Percentiles rank a stretch among this genome's conserved stretches.
These are phyloP conservation scores for Phoma sp. DNA, from an alignment of 2,329 filamentous ascomycete genomes.

Conservation along the genomic window DNA sequence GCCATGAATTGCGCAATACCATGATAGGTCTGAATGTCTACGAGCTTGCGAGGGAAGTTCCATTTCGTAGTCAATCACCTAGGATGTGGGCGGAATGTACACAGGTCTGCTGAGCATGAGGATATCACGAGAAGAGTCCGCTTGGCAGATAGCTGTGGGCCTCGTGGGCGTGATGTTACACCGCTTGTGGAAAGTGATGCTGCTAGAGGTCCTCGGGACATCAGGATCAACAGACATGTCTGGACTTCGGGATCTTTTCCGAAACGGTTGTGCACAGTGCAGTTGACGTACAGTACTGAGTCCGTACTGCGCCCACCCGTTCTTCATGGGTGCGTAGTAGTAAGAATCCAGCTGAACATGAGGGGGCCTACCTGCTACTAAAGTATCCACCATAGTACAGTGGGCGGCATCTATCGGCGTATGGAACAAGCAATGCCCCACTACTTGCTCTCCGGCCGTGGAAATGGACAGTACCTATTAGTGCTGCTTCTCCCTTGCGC, in stretches of 20 bases:
- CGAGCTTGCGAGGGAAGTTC: background rate
- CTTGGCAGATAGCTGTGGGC: conserved; percentile 1
- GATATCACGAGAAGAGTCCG: conserved; percentile 6
- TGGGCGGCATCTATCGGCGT: conserved; percentile 17
- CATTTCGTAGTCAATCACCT: background rate
- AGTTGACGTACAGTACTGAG: background rate
- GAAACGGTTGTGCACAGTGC: conserved; percentile 3
- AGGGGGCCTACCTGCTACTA: background rate
- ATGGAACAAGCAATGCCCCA: conserved; percentile 14
- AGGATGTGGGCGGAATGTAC: conserved; percentile 4
- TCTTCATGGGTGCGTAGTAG: background rate
- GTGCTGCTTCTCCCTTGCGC: conserved; percentile 29
- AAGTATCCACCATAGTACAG: conserved; percentile 5
- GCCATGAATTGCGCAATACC: conserved; percentile 24
- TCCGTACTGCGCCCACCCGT: background rate
- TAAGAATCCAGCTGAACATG: conserved; percentile 1
- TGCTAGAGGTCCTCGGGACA: conserved; percentile 4
- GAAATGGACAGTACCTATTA: conserved; percentile 10
- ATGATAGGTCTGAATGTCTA: conserved; percentile 9
- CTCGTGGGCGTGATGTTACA: conserved; percentile 5
- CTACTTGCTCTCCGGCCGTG: conserved; percentile 24
- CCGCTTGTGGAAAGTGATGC: conserved; percentile 11
- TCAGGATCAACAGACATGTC: conserved; percentile 13
- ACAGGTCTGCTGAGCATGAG: conserved; percentile 13
- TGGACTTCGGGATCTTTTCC: conserved; percentile 4